Percentiles rank a stretch among this genome's conserved stretches.
These are phyloP conservation scores for Aspergillus jensenii DNA, from an alignment of 2,329 filamentous ascomycete genomes.

Conservation along the genomic window DNA sequence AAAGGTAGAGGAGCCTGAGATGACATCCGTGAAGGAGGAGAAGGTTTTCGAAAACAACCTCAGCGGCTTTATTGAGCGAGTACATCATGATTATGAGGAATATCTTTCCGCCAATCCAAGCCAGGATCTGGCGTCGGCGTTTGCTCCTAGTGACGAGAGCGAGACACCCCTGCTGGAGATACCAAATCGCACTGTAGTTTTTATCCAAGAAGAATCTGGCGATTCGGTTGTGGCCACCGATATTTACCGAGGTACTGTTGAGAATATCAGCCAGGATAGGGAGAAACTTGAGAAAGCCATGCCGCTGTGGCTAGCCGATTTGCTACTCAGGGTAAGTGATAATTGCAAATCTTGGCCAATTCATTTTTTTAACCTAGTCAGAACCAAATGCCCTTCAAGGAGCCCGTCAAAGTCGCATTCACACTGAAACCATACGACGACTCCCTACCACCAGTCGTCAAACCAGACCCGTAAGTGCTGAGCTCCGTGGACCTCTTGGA, in stretches of 20 bases:
- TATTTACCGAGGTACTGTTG: constrained; percentile 86
- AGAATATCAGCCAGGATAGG: constrained; percentile 70
- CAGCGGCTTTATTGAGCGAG: constrained; percentile 46
- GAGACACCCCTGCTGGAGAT: constrained; percentile 48
- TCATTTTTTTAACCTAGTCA: constrained; percentile 34
- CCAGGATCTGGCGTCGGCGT: constrained; percentile 37
- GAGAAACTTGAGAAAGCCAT: constrained; percentile 82
- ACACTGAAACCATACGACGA: constrained; percentile 80
- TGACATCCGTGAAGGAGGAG: constrained; percentile 53
- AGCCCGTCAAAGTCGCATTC: constrained; percentile 96
- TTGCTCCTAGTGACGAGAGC: constrained; percentile 43
- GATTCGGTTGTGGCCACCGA: constrained; percentile 70
- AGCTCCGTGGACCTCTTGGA: background rate
- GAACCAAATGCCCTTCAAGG: constrained; percentile 80
- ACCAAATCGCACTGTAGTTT: constrained; percentile 55
- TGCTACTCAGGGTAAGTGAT: constrained; percentile 65
- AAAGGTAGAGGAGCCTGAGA: constrained; percentile 59
- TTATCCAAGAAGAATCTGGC: constrained; percentile 65
- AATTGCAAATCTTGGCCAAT: background rate
- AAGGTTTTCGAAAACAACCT: constrained; percentile 48
- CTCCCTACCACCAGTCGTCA: constrained; percentile 70
- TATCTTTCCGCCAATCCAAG: constrained; percentile 39
- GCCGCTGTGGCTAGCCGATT: constrained; percentile 88
- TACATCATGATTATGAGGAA: constrained; percentile 48
- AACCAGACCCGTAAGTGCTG: constrained; percentile 62